Evolutionary conservation across 306 rosid genomes (phyloP), one percentile per base, ranked within the genome.

Genomic region (Cotoneaster glaucophyllus): DNA sequence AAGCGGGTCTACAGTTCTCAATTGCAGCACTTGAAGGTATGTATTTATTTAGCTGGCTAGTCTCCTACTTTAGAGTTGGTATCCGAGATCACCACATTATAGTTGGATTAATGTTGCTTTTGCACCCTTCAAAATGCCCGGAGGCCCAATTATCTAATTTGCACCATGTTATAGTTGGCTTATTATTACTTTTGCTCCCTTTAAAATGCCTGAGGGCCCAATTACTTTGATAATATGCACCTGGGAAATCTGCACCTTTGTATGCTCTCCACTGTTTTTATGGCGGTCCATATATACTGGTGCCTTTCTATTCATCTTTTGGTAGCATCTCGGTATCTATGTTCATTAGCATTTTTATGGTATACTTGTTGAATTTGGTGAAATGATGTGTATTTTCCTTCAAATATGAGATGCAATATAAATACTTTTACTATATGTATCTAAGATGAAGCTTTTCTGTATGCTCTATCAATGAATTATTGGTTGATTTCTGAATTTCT

Each of bases 1-100:
- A 95, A 95, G 79, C 92, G 93, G 59, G 97, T 92, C 77, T 95
- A 87, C 84, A 80, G 92, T 74, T 92, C 96, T 83, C 98, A 95
- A 81, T 87, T 95, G 85, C 97, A 90, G 82, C 98, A 95, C 86
- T 85, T 95, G 90, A 95, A 92, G 97, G 98, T 95, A 82, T 74
- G 41, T 67, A 31, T 64, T 48, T 13, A 28, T 72, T 39, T 67
- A 72, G 18, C 53, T 14, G 53, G 54, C 68, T 59, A 59, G 58
- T 68, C 43, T 29, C 48, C 67, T 63, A 73, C 24, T 48, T 4
- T 52, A 26, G 61, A 29, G 64, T 34, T 29, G 58, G 3, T 56
- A 57, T 72, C 22, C 7, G 7, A 4, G 17, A 48, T 50, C 34
- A 15, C 18, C 72, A 48, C 37, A 31, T 31, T 44, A 64, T 41